Evolutionary conservation across 176 grass and related monocot genomes (phyloP).

Genomic region (Aegilops tauschii): DNA sequence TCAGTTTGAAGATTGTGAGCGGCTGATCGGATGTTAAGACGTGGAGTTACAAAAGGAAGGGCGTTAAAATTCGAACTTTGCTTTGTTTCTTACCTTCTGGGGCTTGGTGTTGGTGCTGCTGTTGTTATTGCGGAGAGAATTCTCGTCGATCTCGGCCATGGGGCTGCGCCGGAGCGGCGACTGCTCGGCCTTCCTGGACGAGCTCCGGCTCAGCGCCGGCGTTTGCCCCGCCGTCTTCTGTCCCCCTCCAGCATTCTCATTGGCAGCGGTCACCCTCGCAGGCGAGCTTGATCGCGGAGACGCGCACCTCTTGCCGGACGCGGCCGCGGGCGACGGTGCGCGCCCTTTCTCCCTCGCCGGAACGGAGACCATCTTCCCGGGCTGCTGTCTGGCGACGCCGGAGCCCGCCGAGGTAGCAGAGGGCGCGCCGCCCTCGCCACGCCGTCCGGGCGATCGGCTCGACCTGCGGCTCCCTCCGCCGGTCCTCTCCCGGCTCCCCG

Average conservation of each 20-base stretch:
- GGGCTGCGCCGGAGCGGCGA: slow-evolving; percentile 75
- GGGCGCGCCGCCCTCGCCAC: slow-evolving; percentile 28
- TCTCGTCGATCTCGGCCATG: slow-evolving; percentile 85
- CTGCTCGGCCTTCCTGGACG: slow-evolving; percentile 72
- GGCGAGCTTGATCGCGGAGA: slow-evolving; percentile 76
- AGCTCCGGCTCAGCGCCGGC: slow-evolving; percentile 70
- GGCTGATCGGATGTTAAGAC: not conserved
- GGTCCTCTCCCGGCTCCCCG: slow-evolving; percentile 70
- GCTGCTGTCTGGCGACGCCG: slow-evolving; percentile 35
- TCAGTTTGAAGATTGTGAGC: not conserved
- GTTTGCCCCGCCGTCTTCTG: slow-evolving; percentile 16
- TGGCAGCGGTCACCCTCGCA: slow-evolving; percentile 37
- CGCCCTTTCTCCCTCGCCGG: slow-evolving; percentile 70
- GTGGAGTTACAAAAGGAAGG: not conserved
- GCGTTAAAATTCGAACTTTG: not conserved
- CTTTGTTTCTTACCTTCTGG: slow-evolving; percentile 45
- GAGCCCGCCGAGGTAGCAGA: not conserved
- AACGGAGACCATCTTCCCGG: slow-evolving; percentile 85
- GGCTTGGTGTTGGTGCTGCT: slow-evolving; percentile 27
- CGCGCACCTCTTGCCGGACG: slow-evolving; percentile 46
- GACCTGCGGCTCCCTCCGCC: slow-evolving; percentile 49
- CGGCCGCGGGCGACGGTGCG: slow-evolving; percentile 32
- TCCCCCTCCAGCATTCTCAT: slow-evolving; percentile 28
- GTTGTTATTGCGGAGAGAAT: slow-evolving; percentile 32
- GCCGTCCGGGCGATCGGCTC: slow-evolving; percentile 72